Evolutionary conservation across 163 green algal genomes (phyloP), one percentile per base, ranked within the genome.

Genomic region (Picocystis sp.): DNA sequence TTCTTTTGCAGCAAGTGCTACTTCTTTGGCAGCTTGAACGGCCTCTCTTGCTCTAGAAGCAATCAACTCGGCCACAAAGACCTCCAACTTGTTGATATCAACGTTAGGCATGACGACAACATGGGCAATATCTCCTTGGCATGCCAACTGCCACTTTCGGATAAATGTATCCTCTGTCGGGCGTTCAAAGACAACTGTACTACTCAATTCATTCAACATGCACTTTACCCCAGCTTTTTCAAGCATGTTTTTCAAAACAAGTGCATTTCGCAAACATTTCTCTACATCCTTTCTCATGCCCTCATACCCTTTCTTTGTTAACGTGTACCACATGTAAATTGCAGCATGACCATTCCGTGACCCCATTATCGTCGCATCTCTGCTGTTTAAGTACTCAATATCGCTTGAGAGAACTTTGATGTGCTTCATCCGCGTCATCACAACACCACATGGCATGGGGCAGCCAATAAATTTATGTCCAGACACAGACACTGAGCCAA

Each of bases 41-140:
- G 29, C 29, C 8, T 38, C 44, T 9, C 44, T 24, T 50, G 44
- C 44, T 9, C 47, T 54, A 6, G 47, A 34, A 13, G 35, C 47
- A 6, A 22, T 34, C 24, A 65, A 52, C 55, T 81, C 78, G 53
- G 73, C 43, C 45, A 93, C 81, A 70, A 94, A 94, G 9, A 69
- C 57, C 62, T 93, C 75, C 52, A 94, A 67, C 73, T 92, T 93
- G 42, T 78, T 65, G 8, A 92, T 65, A 3, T 65, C 79, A 47
- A 94, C 83, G 68, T 94, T 94, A 48, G 84, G 87, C 87, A 97
- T 96, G 11, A 97, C 87, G 21, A 97, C 84, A 23, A 94, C 87
- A 58, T 97, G 87, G n/a, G 87, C 87, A 38, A 97, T 92, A 58
- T 90, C 74, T 10, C 80, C 81, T 77, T 93, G 72, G 63, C 87